Percentiles rank a stretch among this genome's conserved stretches.
These are phyloP conservation scores for Spergularia marina DNA, from an alignment of 148 eudicot species.

Conservation along the genomic window DNA sequence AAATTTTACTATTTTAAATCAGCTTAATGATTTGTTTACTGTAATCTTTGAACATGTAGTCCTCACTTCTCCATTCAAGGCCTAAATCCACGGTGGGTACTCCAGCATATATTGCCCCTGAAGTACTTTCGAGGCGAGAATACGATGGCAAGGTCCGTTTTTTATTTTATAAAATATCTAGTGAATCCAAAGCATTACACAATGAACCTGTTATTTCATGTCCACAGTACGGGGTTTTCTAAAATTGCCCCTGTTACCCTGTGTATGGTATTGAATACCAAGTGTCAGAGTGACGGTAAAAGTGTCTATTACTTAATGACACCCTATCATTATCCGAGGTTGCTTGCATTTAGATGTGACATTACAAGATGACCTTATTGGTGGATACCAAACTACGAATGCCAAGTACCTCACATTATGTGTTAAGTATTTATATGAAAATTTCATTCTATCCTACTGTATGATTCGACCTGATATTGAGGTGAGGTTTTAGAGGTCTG, in stretches of 20 bases:
- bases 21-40: constrained; percentile 22
- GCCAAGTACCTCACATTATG: background rate
- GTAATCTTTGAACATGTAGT: constrained; percentile 36
- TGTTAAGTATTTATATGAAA: background rate
- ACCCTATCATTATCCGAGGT: background rate
- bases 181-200: background rate
- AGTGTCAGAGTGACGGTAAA: no score
- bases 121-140: constrained; percentile 73
- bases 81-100: constrained; percentile 94
- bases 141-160: constrained; percentile 80
- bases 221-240: no score
- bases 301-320: background rate
- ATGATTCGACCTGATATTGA: background rate
- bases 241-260: no score
- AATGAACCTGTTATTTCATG: no score
- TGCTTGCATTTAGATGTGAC: background rate
- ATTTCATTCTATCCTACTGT: background rate
- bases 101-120: constrained; percentile 88
- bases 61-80: constrained; percentile 77
- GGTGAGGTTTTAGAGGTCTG: background rate
- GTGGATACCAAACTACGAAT: background rate
- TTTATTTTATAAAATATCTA: background rate
- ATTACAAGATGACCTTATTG: constrained; percentile 1
- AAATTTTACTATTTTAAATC: constrained; percentile 10
- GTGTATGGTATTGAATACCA: no score